Conservation (phyloP, 2,329 filamentous ascomycete species). For the Colletotrichum orchidophilum region DNA sequence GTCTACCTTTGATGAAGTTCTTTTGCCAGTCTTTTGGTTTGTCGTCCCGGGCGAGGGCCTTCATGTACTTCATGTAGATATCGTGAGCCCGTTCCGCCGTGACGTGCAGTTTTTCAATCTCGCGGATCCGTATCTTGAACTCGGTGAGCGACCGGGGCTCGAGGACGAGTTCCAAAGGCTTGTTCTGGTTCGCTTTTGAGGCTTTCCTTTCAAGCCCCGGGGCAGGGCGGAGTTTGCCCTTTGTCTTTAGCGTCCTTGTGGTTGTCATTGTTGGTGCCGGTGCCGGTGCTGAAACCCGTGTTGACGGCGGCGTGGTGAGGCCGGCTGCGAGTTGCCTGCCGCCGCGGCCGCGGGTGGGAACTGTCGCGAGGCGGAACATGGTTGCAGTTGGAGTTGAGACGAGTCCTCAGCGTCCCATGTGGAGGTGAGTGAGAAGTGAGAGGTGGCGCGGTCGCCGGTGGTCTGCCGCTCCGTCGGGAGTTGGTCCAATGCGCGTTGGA, state of each 20-base stretch:
- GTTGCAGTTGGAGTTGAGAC: background rate
- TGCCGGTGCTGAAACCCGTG: background rate
- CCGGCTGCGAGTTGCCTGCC: background rate
- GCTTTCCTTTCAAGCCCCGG: background rate
- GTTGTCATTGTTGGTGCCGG: background rate
- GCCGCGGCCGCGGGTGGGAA: background rate
- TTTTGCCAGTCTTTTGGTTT: background rate
- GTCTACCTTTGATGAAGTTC: conserved; percentile 8
- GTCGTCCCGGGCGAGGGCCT: background rate
- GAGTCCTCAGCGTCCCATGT: background rate
- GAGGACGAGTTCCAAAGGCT: background rate
- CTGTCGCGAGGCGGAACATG: conserved; percentile 16
- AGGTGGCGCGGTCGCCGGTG: background rate
- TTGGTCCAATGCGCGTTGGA: background rate
- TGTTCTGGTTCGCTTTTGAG: background rate
- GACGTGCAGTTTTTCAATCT: background rate
- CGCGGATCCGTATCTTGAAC: background rate
- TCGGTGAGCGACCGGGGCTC: background rate
- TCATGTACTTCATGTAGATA: conserved; percentile 17
- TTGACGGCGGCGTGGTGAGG: background rate
- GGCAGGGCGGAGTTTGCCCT: background rate
- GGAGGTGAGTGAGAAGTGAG: background rate
- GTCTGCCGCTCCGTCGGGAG: background rate
- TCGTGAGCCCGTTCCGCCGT: background rate
- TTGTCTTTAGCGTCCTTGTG: conserved; percentile 5